A percentile compares a stretch with the other conserved stretches of the same genome.
Evolutionary conservation across 2,329 filamentous ascomycete species (phyloP).

Genomic region (Colletotrichum sp.): DNA sequence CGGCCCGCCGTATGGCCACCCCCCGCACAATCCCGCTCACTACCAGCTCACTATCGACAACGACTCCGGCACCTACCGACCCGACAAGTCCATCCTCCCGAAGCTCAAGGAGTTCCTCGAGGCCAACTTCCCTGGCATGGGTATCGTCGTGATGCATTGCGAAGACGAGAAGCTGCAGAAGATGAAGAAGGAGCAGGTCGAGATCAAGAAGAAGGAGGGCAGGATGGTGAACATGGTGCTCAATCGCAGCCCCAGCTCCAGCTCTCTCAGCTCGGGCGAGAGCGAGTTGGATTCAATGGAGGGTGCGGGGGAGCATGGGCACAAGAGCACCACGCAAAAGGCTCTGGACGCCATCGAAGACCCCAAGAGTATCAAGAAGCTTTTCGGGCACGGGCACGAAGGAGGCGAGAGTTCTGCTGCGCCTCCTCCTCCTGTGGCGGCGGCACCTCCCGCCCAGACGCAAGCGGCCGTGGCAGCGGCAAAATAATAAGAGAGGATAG

Average conservation of each 20-base stretch:
- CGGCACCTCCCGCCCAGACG: not conserved
- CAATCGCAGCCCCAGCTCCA: slow-evolving; percentile 56
- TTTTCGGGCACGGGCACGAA: slow-evolving; percentile 2
- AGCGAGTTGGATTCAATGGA: slow-evolving; percentile 55
- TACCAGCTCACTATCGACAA: slow-evolving; percentile 96
- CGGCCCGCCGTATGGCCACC: slow-evolving; percentile 48
- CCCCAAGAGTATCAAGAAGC: slow-evolving; percentile 48
- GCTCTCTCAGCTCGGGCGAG: slow-evolving; percentile 48
- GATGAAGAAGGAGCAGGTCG: slow-evolving; percentile 78
- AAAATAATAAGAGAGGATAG: not conserved
- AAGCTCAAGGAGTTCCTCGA: slow-evolving; percentile 73
- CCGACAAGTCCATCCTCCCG: slow-evolving; percentile 78
- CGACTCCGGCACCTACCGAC: slow-evolving; percentile 91
- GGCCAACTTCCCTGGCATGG: slow-evolving; percentile 77
- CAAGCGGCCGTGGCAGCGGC: not conserved
- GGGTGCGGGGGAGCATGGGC: slow-evolving; percentile 38
- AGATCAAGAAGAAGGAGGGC: slow-evolving; percentile 72
- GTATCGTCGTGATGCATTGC: slow-evolving; percentile 77
- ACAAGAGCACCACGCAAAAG: slow-evolving; percentile 58
- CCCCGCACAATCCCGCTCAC: slow-evolving; percentile 52
- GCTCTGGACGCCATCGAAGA: slow-evolving; percentile 57
- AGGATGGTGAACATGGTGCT: slow-evolving; percentile 57
- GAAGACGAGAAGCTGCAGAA: slow-evolving; percentile 75
- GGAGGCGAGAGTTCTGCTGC: slow-evolving; percentile 2
- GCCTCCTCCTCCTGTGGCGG: not conserved